A percentile compares a stretch with the other conserved stretches of the same genome.
phyloP scores from a whole-genome alignment of 805 yeast genomes.

The Kuraishia cidri region DNA sequence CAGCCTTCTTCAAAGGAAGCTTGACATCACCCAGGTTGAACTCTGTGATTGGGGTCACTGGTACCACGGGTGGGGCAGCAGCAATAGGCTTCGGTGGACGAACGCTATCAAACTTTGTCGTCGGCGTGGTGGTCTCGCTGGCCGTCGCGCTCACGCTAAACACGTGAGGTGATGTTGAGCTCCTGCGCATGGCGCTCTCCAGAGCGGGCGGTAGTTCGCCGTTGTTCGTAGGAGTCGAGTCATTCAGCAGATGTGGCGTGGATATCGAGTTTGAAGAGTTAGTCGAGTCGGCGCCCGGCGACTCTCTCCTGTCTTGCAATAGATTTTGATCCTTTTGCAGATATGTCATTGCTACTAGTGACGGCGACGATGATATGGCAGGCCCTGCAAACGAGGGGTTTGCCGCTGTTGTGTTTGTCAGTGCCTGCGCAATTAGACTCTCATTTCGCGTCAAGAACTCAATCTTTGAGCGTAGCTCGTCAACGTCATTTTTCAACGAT shows the following conservation, averaged over 20 bases:
- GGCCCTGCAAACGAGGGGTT: no score
- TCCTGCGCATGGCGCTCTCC: constrained; percentile 30
- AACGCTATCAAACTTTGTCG: no score
- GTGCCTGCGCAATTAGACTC: constrained; percentile 37
- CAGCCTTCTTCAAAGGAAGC: constrained; percentile 58
- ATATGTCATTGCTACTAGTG: constrained; percentile 27
- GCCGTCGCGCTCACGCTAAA: no score
- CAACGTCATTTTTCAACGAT: constrained; percentile 74
- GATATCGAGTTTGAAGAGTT: constrained; percentile 7
- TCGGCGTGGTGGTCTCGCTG: background rate
- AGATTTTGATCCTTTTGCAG: constrained; percentile 34
- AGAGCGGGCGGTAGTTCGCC: constrained; percentile 29
- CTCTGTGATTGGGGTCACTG: constrained; percentile 32
- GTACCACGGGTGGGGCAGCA: constrained; percentile 2
- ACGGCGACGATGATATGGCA: no score
- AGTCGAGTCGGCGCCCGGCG: constrained; percentile 3
- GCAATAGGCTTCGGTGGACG: background rate
- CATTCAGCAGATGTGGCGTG: constrained; percentile 28
- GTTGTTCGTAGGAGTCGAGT: constrained; percentile 29
- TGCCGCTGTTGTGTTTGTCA: background rate
- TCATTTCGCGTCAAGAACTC: constrained; percentile 61
- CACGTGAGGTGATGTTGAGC: constrained; percentile 15
- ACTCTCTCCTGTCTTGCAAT: constrained; percentile 21
- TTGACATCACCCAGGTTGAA: constrained; percentile 72
- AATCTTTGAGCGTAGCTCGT: constrained; percentile 65